Conservation (phyloP, 192 early-diverging fungal species). For the Ramicandelaber brevisporus region DNA sequence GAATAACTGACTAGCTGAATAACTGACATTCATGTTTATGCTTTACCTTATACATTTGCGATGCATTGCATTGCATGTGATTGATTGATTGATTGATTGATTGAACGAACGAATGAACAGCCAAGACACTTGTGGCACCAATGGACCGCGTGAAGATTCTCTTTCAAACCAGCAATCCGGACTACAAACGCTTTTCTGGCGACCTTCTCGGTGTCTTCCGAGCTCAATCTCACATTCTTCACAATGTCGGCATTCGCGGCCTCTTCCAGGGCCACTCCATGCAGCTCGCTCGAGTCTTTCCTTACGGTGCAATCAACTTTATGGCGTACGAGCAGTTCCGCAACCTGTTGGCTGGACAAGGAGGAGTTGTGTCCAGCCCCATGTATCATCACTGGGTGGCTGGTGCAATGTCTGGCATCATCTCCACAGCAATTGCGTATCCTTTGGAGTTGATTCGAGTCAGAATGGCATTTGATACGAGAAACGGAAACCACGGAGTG, state of each 20-base stretch:
- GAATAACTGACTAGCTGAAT: too few species aligned
- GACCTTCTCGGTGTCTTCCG: constrained; percentile 45
- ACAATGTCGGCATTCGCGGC: constrained; percentile 39
- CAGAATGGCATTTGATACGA: constrained; percentile 72
- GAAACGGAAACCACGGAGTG: constrained; percentile 2
- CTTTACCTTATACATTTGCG: too few species aligned
- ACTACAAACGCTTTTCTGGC: constrained; percentile 28
- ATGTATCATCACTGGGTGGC: background rate
- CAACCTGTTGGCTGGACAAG: constrained; percentile 50
- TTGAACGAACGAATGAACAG: too few species aligned
- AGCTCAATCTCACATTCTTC: constrained; percentile 49
- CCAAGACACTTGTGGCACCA: constrained; percentile 54
- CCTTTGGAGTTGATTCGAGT: constrained; percentile 86
- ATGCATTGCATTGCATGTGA: too few species aligned
- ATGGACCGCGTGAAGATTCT: constrained; percentile 68
- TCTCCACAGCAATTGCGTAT: constrained; percentile 72
- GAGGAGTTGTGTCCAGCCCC: background rate
- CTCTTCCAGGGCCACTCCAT: constrained; percentile 90
- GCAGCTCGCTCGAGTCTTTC: constrained; percentile 81
- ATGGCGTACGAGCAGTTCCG: constrained; percentile 86
- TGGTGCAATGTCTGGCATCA: constrained; percentile 31
- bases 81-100: constrained; percentile 1
- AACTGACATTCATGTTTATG: too few species aligned
- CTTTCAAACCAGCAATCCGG: constrained; percentile 52
- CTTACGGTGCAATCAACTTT: constrained; percentile 92